These are phyloP conservation scores for Berkeleyomyces rouxiae DNA, from an alignment of 2,329 filamentous ascomycete species.

Conservation along the genomic window DNA sequence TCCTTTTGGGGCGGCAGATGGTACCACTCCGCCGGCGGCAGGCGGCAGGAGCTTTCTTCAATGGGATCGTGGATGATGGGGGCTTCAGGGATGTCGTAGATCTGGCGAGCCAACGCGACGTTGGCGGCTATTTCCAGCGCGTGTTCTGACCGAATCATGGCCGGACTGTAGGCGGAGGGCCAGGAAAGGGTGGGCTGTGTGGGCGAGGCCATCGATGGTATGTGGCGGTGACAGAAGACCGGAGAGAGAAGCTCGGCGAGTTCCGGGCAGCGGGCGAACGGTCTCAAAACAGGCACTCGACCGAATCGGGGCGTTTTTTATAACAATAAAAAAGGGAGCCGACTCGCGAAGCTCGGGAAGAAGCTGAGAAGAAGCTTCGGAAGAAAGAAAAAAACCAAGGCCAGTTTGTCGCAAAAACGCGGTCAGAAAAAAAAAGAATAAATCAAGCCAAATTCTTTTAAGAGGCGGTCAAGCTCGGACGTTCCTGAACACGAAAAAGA, in stretches of 20 bases:
- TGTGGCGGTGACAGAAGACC: not conserved
- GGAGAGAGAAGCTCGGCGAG: not conserved
- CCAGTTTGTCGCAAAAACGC: not conserved
- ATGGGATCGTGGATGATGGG: conserved; percentile 11
- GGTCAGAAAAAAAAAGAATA: not conserved
- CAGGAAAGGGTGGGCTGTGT: not conserved
- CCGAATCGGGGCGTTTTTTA: not conserved
- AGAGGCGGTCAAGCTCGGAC: not conserved
- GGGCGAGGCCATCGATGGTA: not conserved
- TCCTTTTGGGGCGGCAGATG: conserved; percentile 10
- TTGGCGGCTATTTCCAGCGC: conserved; percentile 11
- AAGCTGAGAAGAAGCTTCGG: not conserved
- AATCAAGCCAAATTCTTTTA: not conserved
- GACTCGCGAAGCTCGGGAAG: not conserved
- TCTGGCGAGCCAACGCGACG: conserved; percentile 12
- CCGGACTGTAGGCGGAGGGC: not conserved
- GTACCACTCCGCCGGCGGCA: conserved; percentile 1
- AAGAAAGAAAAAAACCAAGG: not conserved
- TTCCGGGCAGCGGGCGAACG: not conserved
- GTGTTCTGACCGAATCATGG: conserved; percentile 1
- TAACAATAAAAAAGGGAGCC: not conserved
- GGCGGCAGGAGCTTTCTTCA: not conserved
- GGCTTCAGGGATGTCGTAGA: conserved; percentile 13
- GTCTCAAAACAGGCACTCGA: too few species aligned
- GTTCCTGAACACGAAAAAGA: not conserved